Evolutionary conservation across 306 rosid genomes (phyloP).

Genomic region (Fragaria ananassa): DNA sequence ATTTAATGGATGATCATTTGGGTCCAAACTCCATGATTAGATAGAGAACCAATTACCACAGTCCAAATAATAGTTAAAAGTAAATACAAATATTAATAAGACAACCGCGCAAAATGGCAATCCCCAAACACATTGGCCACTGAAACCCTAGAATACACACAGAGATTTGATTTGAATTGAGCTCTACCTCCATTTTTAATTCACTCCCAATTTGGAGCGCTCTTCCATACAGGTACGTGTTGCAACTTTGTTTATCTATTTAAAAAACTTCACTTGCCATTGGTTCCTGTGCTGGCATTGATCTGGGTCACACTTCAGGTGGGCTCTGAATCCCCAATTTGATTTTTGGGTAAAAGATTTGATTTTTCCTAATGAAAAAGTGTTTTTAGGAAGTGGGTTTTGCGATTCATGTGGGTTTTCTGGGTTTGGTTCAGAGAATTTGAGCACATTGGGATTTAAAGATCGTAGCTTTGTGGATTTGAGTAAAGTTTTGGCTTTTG

Average conservation of each 20-base stretch:
- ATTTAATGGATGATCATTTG: constrained; percentile 3
- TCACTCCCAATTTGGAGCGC: not conserved
- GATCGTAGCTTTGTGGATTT: constrained; percentile 3
- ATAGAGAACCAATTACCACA: not conserved
- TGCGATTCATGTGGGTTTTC: constrained; percentile 15
- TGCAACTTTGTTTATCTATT: not conserved
- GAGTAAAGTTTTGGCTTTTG: not conserved
- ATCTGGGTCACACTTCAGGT: constrained; percentile 3
- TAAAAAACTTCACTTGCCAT: constrained; percentile 4
- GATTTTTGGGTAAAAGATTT: not conserved
- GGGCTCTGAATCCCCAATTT: constrained; percentile 7
- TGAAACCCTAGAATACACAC: constrained; percentile 11
- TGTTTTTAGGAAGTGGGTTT: constrained; percentile 16
- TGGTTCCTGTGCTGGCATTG: constrained; percentile 12
- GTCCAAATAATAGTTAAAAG: not conserved
- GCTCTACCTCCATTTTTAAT: not conserved
- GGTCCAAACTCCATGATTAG: not conserved
- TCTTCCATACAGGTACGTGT: constrained; percentile 6
- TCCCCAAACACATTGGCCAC: constrained; percentile 19
- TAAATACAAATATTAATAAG: not conserved
- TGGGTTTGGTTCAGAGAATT: constrained; percentile 1
- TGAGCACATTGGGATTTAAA: constrained; percentile 24
- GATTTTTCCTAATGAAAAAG: not conserved
- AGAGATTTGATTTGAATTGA: not conserved
- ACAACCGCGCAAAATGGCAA: constrained; percentile 17